Percentiles rank a stretch among this genome's conserved stretches.
These are phyloP conservation scores for Ligustrum vulgare DNA, from an alignment of 257 asterid genomes.

Conservation along the genomic window DNA sequence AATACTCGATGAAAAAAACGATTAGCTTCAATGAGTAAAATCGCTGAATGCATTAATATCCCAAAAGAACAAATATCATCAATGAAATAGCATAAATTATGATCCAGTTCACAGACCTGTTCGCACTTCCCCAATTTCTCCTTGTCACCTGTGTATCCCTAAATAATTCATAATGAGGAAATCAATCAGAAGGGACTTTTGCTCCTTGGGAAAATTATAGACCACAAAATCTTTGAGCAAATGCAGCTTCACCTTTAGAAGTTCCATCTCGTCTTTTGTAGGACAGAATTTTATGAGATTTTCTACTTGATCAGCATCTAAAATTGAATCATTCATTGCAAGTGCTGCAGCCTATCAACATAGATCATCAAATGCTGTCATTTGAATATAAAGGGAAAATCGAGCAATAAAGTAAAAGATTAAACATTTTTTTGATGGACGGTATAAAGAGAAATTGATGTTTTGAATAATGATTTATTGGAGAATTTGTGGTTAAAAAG, in stretches of 20 bases:
- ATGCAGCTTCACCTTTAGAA: conserved; percentile 72
- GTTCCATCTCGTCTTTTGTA: conserved; percentile 98
- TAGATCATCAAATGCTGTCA: conserved; percentile 21
- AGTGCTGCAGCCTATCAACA: conserved; percentile 88
- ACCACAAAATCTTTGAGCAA: conserved; percentile 14
- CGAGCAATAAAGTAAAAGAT: conserved; percentile 3
- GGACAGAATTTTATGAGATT: conserved; percentile 96
- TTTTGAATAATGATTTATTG: too few relatives aligned
- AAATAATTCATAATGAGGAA: conserved; percentile 26
- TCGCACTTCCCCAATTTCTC: conserved; percentile 94
- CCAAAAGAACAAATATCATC: conserved; percentile 18
- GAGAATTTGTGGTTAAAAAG: too few relatives aligned
- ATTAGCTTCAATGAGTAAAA: neutral
- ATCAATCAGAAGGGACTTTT: conserved; percentile 22
- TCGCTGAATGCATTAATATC: conserved; percentile 2
- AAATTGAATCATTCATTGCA: conserved; percentile 88
- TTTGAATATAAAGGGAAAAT: conserved; percentile 13
- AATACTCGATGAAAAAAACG: neutral
- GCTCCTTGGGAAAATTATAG: conserved; percentile 13
- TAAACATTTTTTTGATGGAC: neutral
- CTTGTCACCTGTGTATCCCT: conserved; percentile 89
- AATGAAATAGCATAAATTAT: conserved; percentile 13
- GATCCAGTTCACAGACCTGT: conserved; percentile 59
- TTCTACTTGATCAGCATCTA: conserved; percentile 99
- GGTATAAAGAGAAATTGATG: too few relatives aligned